Conservation (phyloP, 1,284 basidiomycete species). For the Somion occarium region DNA sequence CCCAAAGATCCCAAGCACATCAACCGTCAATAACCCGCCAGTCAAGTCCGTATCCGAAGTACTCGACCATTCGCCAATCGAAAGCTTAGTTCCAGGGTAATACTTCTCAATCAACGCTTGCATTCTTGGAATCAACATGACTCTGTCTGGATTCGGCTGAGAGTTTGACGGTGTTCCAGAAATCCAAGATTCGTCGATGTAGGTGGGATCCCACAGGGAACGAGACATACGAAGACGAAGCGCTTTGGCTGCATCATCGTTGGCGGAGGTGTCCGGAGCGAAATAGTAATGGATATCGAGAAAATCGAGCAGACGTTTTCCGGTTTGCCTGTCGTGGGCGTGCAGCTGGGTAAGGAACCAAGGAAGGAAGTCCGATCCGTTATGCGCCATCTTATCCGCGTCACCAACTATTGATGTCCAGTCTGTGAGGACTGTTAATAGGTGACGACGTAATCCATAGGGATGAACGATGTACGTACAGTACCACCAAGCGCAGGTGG, state of each 20-base stretch:
- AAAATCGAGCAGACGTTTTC: conserved; percentile 42
- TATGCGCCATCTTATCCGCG: conserved; percentile 42
- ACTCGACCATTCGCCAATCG: conserved; percentile 42
- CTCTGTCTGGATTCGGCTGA: conserved; percentile 37
- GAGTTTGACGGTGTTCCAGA: conserved; percentile 38
- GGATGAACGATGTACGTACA: no score
- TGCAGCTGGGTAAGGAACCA: conserved; percentile 49
- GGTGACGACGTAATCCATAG: no score
- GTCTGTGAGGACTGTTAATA: conserved; percentile 24
- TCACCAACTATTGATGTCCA: conserved; percentile 45
- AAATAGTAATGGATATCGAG: conserved; percentile 53
- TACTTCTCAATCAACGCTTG: conserved; percentile 38
- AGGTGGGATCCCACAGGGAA: conserved; percentile 43
- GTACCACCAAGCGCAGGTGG: conserved; percentile 49
- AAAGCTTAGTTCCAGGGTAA: conserved; percentile 48
- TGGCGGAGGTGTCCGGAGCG: conserved; percentile 44
- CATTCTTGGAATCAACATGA: conserved; percentile 44
- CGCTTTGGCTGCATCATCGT: conserved; percentile 44
- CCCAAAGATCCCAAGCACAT: conserved; percentile 44
- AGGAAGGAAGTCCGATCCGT: conserved; percentile 46
- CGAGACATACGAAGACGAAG: conserved; percentile 43
- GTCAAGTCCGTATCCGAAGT: conserved; percentile 41
- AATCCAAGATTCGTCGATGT: conserved; percentile 49
- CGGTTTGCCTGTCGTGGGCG: conserved; percentile 26
- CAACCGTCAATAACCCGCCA: conserved; percentile 43